Evolutionary conservation across 805 yeast species (phyloP).

Genomic region (Huiozyma naganishii): DNA sequence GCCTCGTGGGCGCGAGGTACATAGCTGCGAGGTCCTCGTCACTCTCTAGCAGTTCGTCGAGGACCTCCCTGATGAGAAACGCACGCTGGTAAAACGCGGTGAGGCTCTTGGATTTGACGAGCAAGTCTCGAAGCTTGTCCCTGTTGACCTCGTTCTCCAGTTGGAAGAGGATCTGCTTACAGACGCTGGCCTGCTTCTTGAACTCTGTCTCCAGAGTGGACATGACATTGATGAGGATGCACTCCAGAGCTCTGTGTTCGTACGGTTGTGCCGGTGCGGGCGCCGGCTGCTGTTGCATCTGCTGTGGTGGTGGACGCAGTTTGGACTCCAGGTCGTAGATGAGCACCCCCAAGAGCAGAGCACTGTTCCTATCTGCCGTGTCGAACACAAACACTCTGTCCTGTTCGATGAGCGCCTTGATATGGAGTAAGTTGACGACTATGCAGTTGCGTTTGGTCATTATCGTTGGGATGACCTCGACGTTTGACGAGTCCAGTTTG

Average conservation of each 20-base stretch:
- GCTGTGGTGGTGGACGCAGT: conserved; percentile 25
- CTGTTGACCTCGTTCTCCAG: conserved; percentile 75
- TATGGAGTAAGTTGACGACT: conserved; percentile 72
- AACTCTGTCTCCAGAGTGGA: conserved; percentile 69
- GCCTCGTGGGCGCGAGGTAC: conserved; percentile 41
- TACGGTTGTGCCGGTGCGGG: conserved; percentile 44
- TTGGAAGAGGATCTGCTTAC: conserved; percentile 56
- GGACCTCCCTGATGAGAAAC: conserved; percentile 61
- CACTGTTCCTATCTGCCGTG: conserved; percentile 40
- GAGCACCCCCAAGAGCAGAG: conserved; percentile 60
- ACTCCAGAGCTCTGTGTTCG: conserved; percentile 77
- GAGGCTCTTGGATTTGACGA: conserved; percentile 62
- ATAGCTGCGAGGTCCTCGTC: conserved; percentile 77
- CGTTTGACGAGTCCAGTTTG: conserved; percentile 60
- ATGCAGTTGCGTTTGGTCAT: conserved; percentile 70
- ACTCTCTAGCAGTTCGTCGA: conserved; percentile 75
- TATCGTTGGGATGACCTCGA: conserved; percentile 83
- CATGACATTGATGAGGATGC: conserved; percentile 72
- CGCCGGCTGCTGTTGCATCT: conserved; percentile 7
- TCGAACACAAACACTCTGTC: conserved; percentile 81
- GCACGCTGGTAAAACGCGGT: conserved; percentile 68
- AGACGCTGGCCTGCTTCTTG: conserved; percentile 41
- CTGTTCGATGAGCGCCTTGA: conserved; percentile 77
- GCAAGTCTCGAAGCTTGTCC: conserved; percentile 57
- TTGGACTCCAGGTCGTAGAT: conserved; percentile 79